Evolutionary conservation across 495 filamentous ascomycete genomes (phyloP), one percentile per base, ranked within the genome.

Genomic region (Podospora pseudoanserina): DNA sequence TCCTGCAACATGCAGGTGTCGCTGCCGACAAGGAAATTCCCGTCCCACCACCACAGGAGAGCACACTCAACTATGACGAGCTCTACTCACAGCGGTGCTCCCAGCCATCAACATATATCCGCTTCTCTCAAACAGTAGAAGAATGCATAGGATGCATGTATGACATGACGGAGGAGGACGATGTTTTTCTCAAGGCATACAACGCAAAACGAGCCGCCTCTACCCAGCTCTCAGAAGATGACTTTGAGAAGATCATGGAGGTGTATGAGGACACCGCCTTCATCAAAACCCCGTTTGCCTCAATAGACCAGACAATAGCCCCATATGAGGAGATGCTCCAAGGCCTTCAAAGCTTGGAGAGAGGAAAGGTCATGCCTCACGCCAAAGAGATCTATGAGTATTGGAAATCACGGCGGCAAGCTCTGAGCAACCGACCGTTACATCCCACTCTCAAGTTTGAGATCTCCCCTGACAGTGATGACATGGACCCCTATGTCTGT

Each of bases 101-200:
- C 74, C 89, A 95, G 74, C 92, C 96, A 34, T 87, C 90, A 69
- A 93, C 93, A 64, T 98, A 97, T 80, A 97, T 98, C 74, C 92
- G 95, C 76, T 99, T 96, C 82, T 97, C 94, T 67, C 93, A 94
- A 67, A 99, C 95, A 3, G 96, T 99, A 61, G 95, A 99, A 81
- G 95, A 99, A 77, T 94, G 90, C 72, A 87, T 89, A 72, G 83
- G 79, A 66, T 90, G 88, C 75, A 86, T 89, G 68, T 98, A 99
- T 87, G 91, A 94, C 79, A 93, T 97, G 92, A 92, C 87, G 18
- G 88, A 89, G 69, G 92, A 96, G 62, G 95, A 99, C 80, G 91
- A 91, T 73, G 86, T 82, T 27, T 97, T 91, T 76, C 87, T 99
- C 66, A 91, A 88, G 75, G 85, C 86, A 64, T 89, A 94, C 77